Base-by-base conservation (phyloP, 2,329 filamentous ascomycete genomes). In the Sclerotinia nivalis region DNA sequence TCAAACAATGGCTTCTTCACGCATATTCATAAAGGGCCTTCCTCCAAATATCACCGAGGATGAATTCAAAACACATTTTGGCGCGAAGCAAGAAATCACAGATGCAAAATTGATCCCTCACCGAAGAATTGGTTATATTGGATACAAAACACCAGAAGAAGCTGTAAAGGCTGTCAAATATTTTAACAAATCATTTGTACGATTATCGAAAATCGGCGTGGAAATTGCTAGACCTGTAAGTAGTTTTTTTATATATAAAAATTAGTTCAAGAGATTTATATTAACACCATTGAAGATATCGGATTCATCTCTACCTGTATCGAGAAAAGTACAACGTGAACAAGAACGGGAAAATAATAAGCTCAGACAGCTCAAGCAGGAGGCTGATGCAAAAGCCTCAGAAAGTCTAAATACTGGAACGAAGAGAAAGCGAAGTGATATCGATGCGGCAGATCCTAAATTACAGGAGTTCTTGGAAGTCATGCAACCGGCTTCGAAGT, bases 161-260 rank as follows among this genome's bases (percentile, higher is more conserved):
- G 96, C 96, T 69, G 84, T 87, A 70, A 88, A 89, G 78, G 95
- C 96, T 58, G 91, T 96, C 79, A 94, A 92, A 81, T 97, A 97
- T 83, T 97, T 97, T 85, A 94, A 99, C 84, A 93, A 88, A 79
- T 91, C 94, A 73, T 99, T 93, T 81, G 93, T 99, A 77, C 93
- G 93, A 76, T 96, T 97, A 92, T 97, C 94, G 70, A 96, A 91
- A 83, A 93, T 99, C 77, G 87, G 86, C 43, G 96, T 97, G 72
- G 94, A 97, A 82, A 83, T 96, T 77, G 96, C 96, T 69, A 90
- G 88, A 79, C 91, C 96, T 71, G 91, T 96, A 83, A 79, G 87
- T 81, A 4, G 50, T 20, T 22, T 34, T 22, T 34, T 18, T 31
- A 43, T 52, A 62, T 13, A 34, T 2, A 15, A n/a, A 49, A 64